A percentile compares a stretch with the other conserved stretches of the same genome.
phyloP scores from a whole-genome alignment of 371 early-diverging fungal species.

The Cokeromyces recurvatus region DNA sequence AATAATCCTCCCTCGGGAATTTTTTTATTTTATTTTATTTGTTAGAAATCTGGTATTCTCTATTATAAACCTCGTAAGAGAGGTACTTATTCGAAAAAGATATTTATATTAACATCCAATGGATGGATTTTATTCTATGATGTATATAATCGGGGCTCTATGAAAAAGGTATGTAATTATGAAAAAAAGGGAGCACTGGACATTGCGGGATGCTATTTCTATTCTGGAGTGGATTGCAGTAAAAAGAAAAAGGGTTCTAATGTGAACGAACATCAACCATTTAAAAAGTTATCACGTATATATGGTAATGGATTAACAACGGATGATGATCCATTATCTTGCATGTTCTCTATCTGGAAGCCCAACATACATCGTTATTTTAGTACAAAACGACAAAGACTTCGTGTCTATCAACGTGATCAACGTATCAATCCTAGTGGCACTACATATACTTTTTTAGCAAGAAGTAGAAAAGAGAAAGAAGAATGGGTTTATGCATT shows the following conservation, averaged over 20 bases:
- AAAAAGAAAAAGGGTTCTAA: constrained; percentile 16
- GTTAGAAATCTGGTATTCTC: constrained; percentile 54
- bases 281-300: constrained; percentile 29
- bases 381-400: constrained; percentile 21
- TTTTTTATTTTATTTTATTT: no score
- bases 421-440: constrained; percentile 23
- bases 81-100: constrained; percentile 49
- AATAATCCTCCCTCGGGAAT: no score
- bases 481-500: constrained; percentile 49
- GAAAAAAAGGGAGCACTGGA: constrained; percentile 38
- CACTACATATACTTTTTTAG: constrained; percentile 26
- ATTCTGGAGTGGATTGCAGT: constrained; percentile 41
- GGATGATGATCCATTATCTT: constrained; percentile 44
- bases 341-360: constrained; percentile 59
- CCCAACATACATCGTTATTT: constrained; percentile 36
- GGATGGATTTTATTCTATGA: constrained; percentile 49
- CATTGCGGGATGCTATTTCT: constrained; percentile 49
- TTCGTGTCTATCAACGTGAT: constrained; percentile 22
- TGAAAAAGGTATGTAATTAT: constrained; percentile 31
- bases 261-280: constrained; percentile 12
- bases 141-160: constrained; percentile 30
- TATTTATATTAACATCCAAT: constrained; percentile 44
- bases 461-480: constrained; percentile 34
- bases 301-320: constrained; percentile 47
- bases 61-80: constrained; percentile 46